These are phyloP conservation scores for Artemisia argyi DNA, from an alignment of 129 eudicot genomes.

Conservation along the genomic window DNA sequence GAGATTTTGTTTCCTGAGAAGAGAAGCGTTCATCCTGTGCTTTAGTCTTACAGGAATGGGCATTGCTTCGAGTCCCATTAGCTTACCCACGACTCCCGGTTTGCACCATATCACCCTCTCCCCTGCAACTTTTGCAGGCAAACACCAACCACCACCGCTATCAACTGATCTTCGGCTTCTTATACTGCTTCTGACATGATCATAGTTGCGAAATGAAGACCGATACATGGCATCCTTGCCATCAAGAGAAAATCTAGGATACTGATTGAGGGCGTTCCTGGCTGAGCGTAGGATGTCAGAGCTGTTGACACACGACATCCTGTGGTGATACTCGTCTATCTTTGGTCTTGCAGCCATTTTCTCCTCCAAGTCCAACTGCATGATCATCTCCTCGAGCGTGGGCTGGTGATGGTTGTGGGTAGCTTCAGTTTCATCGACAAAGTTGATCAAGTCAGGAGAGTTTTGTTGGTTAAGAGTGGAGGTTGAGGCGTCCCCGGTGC, in stretches of 20 bases:
- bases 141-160: slow-evolving; percentile 2
- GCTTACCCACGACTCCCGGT: slow-evolving; percentile 77
- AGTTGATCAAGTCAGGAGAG: not conserved
- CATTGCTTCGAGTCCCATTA: slow-evolving; percentile 95
- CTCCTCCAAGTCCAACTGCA: slow-evolving; percentile 72
- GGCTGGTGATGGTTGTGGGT: slow-evolving; percentile 34
- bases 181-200: not conserved
- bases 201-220: slow-evolving; percentile 59
- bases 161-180: slow-evolving; percentile 13
- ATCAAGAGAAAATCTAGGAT: slow-evolving; percentile 93
- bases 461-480: slow-evolving; percentile 68
- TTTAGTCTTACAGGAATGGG: slow-evolving; percentile 59
- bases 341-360: slow-evolving; percentile 45
- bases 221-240: slow-evolving; percentile 94
- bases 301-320: slow-evolving; percentile 95
- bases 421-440: not conserved
- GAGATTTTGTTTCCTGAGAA: slow-evolving; percentile 46
- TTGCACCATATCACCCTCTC: slow-evolving; percentile 95
- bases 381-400: slow-evolving; percentile 89
- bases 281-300: slow-evolving; percentile 87
- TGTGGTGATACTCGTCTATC: slow-evolving; percentile 34
- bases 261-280: slow-evolving; percentile 85
- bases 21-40: slow-evolving; percentile 25
- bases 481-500: slow-evolving; percentile 75
- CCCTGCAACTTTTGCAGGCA: slow-evolving; percentile 73